These are phyloP conservation scores for Microcos paniculata DNA, from an alignment of 345 rosid species.

Conservation along the genomic window DNA sequence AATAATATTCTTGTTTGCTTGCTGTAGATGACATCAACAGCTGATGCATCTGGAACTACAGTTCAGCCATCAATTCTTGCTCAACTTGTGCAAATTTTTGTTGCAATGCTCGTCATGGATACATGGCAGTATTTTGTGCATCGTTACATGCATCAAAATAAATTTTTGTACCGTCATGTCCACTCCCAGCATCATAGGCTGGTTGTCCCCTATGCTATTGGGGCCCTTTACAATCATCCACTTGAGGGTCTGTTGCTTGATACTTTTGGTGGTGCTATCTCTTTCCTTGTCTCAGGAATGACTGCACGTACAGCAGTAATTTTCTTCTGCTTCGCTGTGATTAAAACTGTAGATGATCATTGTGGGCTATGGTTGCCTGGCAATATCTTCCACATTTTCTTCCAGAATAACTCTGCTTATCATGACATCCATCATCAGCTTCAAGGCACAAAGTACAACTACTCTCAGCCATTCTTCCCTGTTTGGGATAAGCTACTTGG, in stretches of 20 bases:
- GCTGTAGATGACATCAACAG: constrained; percentile 48
- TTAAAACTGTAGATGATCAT: constrained; percentile 72
- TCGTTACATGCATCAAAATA: constrained; percentile 73
- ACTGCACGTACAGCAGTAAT: constrained; percentile 62
- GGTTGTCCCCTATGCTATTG: constrained; percentile 67
- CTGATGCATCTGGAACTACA: constrained; percentile 38
- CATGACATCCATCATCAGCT: constrained; percentile 79
- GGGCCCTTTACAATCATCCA: constrained; percentile 72
- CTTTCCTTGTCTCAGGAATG: constrained; percentile 73
- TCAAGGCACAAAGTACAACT: constrained; percentile 65
- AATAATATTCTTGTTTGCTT: neutral
- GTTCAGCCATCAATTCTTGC: constrained; percentile 47
- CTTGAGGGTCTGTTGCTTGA: constrained; percentile 71
- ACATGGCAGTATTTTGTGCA: constrained; percentile 75
- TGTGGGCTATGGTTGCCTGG: constrained; percentile 75
- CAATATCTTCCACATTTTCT: constrained; percentile 57
- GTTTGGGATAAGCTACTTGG: constrained; percentile 73
- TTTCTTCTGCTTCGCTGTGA: constrained; percentile 65
- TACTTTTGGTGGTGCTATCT: constrained; percentile 65
- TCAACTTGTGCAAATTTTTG: constrained; percentile 48
- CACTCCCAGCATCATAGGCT: constrained; percentile 75
- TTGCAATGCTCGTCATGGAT: constrained; percentile 70
- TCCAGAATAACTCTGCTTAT: constrained; percentile 64
- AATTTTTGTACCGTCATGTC: constrained; percentile 60
- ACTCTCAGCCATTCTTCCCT: constrained; percentile 80